Evolutionary conservation across 352 stramenopile genomes (phyloP).

Genomic region (Globisporangium polare): DNA sequence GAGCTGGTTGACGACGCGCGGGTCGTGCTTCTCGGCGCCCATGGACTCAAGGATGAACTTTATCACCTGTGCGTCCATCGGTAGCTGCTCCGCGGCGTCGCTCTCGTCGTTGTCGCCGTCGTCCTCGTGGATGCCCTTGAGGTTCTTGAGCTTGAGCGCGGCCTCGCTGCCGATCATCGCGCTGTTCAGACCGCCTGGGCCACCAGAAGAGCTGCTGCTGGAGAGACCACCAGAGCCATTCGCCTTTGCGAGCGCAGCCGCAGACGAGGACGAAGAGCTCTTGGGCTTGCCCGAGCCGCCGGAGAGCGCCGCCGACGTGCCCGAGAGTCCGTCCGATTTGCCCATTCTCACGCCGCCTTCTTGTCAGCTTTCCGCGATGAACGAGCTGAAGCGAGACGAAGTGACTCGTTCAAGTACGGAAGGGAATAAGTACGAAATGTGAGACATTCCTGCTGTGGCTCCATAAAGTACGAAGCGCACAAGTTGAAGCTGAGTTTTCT

Average conservation of each 20-base stretch:
- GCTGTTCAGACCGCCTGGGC: background rate
- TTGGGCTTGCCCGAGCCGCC: slow-evolving; percentile 11
- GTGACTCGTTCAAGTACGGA: too few relatives aligned
- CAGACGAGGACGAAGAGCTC: slow-evolving; percentile 3
- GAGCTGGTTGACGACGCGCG: slow-evolving; percentile 73
- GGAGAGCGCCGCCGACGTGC: background rate
- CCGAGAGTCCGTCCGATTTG: slow-evolving; percentile 6
- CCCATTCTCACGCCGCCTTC: background rate
- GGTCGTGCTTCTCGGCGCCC: slow-evolving; percentile 75
- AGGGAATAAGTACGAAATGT: too few relatives aligned
- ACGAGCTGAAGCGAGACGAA: background rate
- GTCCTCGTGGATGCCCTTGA: slow-evolving; percentile 66
- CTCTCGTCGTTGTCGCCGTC: slow-evolving; percentile 36
- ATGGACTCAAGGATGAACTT: slow-evolving; percentile 70
- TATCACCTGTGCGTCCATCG: slow-evolving; percentile 60
- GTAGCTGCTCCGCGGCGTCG: slow-evolving; percentile 39
- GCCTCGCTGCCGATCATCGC: slow-evolving; percentile 27
- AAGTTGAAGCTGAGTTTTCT: background rate
- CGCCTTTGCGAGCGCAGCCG: slow-evolving; percentile 5
- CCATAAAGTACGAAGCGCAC: background rate
- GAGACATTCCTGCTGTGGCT: too few relatives aligned
- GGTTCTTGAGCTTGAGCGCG: slow-evolving; percentile 46
- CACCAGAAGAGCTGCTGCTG: background rate
- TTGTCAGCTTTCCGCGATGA: slow-evolving; percentile 2
- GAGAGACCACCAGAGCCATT: slow-evolving; percentile 6